Evolutionary conservation across 2,329 filamentous ascomycete genomes (phyloP).

Genomic region (Diaporthe australafricana): DNA sequence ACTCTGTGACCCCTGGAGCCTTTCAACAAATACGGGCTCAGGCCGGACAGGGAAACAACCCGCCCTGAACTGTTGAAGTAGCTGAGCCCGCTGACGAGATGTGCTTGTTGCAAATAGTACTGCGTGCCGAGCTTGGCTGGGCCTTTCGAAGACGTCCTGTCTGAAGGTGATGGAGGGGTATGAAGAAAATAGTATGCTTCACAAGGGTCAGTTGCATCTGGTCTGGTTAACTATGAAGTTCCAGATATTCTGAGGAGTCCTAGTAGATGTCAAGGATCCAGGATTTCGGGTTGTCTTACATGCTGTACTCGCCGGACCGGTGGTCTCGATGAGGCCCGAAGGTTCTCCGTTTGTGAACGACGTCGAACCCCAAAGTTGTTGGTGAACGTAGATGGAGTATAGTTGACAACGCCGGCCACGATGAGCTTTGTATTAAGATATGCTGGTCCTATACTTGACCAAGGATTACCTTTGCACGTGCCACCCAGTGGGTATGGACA

Average conservation of each 20-base stretch:
- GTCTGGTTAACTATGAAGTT: not conserved
- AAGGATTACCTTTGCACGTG: slow-evolving; percentile 18
- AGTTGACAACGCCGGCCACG: slow-evolving; percentile 5
- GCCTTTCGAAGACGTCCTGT: not conserved
- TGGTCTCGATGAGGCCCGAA: not conserved
- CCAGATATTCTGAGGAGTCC: not conserved
- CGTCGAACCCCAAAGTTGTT: not conserved
- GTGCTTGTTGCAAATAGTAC: not conserved
- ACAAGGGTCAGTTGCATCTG: slow-evolving; percentile 17
- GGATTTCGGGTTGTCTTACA: slow-evolving; percentile 3
- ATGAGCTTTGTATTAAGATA: slow-evolving; percentile 24
- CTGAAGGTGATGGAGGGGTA: not conserved
- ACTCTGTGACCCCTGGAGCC: not conserved
- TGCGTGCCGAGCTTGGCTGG: not conserved
- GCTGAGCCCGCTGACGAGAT: not conserved
- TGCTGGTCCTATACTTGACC: slow-evolving; percentile 27
- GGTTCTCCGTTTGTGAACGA: slow-evolving; percentile 3
- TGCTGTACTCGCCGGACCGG: not conserved
- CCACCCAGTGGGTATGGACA: slow-evolving; percentile 4
- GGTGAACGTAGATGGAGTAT: slow-evolving; percentile 9
- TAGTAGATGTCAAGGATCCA: not conserved
- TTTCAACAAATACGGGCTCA: not conserved
- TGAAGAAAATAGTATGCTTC: slow-evolving; percentile 5
- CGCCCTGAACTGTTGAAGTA: not conserved
- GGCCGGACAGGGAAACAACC: not conserved